phyloP scores from a whole-genome alignment of 2,329 filamentous ascomycete species.

The Neoscytalidium dimidiatum region DNA sequence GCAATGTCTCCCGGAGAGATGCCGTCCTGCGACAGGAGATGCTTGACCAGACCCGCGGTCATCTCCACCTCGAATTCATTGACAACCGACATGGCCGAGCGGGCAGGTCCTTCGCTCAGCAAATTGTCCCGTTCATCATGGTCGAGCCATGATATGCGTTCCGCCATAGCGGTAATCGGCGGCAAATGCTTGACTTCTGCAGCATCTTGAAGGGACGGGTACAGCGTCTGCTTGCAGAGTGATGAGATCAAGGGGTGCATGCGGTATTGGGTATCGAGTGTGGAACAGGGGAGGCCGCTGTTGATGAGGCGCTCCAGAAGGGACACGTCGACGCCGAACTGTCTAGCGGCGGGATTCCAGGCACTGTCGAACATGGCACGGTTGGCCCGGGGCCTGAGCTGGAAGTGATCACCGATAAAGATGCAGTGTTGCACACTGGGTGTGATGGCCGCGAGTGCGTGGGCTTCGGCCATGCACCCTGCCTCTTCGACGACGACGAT shows the following conservation, averaged over 20 bases:
- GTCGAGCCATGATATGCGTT: constrained; percentile 63
- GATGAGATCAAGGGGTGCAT: constrained; percentile 66
- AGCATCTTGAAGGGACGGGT: constrained; percentile 59
- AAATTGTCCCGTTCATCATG: constrained; percentile 39
- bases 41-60: constrained; percentile 61
- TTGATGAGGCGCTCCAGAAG: constrained; percentile 61
- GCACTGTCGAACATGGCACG: constrained; percentile 53
- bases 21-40: constrained; percentile 64
- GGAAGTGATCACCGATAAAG: constrained; percentile 64
- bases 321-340: constrained; percentile 60
- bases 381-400: constrained; percentile 62
- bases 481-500: constrained; percentile 69
- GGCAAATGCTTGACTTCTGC: constrained; percentile 42
- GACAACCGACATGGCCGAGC: too few relatives aligned
- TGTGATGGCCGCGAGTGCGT: constrained; percentile 60
- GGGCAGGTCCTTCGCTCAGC: too few relatives aligned
- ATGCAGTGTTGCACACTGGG: constrained; percentile 63
- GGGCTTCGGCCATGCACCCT: constrained; percentile 66
- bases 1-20: constrained; percentile 66
- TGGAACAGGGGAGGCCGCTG: background rate
- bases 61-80: constrained; percentile 66
- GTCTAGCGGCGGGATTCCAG: constrained; percentile 48
- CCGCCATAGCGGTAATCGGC: constrained; percentile 55
- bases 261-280: constrained; percentile 55
- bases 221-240: constrained; percentile 60